Evolutionary conservation across 257 asterid species (phyloP).

Genomic region (Solanum chilense): DNA sequence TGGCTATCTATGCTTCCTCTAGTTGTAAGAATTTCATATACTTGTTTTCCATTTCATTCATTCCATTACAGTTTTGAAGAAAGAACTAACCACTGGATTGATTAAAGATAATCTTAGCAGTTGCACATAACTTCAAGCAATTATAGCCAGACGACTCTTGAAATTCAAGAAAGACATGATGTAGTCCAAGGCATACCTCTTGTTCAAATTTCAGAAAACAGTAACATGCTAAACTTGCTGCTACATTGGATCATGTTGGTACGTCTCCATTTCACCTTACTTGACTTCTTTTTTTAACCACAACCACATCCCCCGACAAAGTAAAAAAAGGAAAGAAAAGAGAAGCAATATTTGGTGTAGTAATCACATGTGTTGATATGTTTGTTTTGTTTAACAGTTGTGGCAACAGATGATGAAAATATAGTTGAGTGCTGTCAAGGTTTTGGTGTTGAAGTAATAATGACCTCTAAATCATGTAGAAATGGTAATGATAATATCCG

Average conservation of each 20-base stretch:
- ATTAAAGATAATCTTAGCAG: slow-evolving; percentile 69
- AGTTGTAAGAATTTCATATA: not conserved
- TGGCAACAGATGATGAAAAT: slow-evolving; percentile 85
- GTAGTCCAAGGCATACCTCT: slow-evolving; percentile 96
- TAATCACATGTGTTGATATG: not conserved
- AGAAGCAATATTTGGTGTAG: not conserved
- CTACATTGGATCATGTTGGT: slow-evolving; percentile 72
- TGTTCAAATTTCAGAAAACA: slow-evolving; percentile 93
- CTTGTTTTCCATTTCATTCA: not conserved
- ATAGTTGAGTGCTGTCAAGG: slow-evolving; percentile 88
- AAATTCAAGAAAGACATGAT: slow-evolving; percentile 85
- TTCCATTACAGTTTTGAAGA: not conserved
- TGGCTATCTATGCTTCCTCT: slow-evolving; percentile 45
- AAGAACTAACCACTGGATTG: slow-evolving; percentile 18
- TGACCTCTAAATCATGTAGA: slow-evolving; percentile 80
- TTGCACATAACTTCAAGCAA: slow-evolving; percentile 84
- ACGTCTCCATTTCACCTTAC: not conserved
- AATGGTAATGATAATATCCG: slow-evolving; percentile 42
- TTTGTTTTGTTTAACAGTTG: slow-evolving; percentile 33
- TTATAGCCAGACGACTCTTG: slow-evolving; percentile 86
- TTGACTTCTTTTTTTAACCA: not conserved
- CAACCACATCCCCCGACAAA: not conserved
- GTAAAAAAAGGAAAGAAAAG: not conserved
- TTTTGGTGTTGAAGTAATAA: slow-evolving; percentile 89
- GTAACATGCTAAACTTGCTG: slow-evolving; percentile 78